Conservation (phyloP, 2,329 filamentous ascomycete genomes). For the Pseudopyrenochaeta lycopersici region DNA sequence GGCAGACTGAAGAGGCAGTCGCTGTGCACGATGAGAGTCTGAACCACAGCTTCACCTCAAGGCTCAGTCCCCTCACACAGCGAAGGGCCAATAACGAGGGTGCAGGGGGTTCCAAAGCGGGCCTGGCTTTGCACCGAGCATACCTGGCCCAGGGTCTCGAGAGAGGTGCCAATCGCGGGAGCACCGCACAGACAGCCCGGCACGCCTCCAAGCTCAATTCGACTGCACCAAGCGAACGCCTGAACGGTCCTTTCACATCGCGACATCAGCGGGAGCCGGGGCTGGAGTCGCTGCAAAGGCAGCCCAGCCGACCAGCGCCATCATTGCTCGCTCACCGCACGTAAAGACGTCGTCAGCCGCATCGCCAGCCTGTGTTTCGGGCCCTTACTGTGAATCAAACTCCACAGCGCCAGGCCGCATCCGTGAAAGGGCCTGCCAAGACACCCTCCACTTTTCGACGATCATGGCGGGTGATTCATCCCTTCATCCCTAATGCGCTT, state of each 20-base stretch:
- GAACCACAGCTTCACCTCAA: not conserved
- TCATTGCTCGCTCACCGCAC: constrained; percentile 1
- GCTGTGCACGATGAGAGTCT: not conserved
- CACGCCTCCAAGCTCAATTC: no score
- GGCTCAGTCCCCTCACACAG: not conserved
- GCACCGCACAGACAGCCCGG: no score
- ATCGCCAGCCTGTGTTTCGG: constrained; percentile 13
- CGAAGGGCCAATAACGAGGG: not conserved
- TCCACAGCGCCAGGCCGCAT: constrained; percentile 17
- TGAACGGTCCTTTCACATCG: not conserved
- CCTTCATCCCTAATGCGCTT: not conserved
- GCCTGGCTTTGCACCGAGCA: no score
- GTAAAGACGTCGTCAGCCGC: constrained; percentile 16
- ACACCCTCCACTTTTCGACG: constrained; percentile 17
- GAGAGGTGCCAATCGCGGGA: no score
- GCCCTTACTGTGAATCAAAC: constrained; percentile 22
- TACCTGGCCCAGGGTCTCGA: no score
- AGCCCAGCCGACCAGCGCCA: not conserved
- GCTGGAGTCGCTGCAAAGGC: not conserved
- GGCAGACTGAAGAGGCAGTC: not conserved
- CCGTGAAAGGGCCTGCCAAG: constrained; percentile 21
- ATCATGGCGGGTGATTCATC: constrained; percentile 9
- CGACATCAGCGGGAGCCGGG: not conserved
- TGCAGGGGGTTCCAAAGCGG: no score
- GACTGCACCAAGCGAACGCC: not conserved